Percentiles rank a stretch among this genome's conserved stretches.
Evolutionary conservation across 192 early-diverging fungal genomes (phyloP).

Genomic region (Podila clonocystis): DNA sequence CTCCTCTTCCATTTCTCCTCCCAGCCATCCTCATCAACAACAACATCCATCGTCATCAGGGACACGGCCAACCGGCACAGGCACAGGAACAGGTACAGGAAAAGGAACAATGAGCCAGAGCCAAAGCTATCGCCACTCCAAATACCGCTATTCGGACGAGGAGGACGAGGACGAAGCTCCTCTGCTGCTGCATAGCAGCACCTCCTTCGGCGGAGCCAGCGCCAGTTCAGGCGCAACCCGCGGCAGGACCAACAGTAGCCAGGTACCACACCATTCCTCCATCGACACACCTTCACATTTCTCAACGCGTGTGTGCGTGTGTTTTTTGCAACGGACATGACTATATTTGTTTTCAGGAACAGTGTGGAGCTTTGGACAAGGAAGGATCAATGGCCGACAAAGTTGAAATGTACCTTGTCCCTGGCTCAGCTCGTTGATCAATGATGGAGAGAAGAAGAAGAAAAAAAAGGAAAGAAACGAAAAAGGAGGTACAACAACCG

Average conservation of each 20-base stretch:
- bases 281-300: too few relatives aligned
- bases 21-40: not conserved
- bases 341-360: too few relatives aligned
- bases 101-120: constrained; percentile 9
- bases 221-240: constrained; percentile 19
- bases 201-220: constrained; percentile 28
- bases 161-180: constrained; percentile 42
- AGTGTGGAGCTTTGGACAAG: too few relatives aligned
- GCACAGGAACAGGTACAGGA: constrained; percentile 1
- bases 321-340: too few relatives aligned
- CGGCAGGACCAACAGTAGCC: constrained; percentile 8
- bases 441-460: too few relatives aligned
- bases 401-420: too few relatives aligned
- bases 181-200: constrained; percentile 39
- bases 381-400: too few relatives aligned
- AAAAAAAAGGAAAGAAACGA: too few relatives aligned
- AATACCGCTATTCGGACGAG: constrained; percentile 43
- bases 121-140: constrained; percentile 36
- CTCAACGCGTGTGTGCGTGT: too few relatives aligned
- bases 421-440: too few relatives aligned
- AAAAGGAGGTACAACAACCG: too few relatives aligned
- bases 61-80: constrained; percentile 15
- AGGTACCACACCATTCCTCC: not conserved
- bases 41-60: not conserved
- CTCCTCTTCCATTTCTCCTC: not conserved